Base-by-base conservation (phyloP, 2,329 filamentous ascomycete species). In the Dothideomycetes sp. region DNA sequence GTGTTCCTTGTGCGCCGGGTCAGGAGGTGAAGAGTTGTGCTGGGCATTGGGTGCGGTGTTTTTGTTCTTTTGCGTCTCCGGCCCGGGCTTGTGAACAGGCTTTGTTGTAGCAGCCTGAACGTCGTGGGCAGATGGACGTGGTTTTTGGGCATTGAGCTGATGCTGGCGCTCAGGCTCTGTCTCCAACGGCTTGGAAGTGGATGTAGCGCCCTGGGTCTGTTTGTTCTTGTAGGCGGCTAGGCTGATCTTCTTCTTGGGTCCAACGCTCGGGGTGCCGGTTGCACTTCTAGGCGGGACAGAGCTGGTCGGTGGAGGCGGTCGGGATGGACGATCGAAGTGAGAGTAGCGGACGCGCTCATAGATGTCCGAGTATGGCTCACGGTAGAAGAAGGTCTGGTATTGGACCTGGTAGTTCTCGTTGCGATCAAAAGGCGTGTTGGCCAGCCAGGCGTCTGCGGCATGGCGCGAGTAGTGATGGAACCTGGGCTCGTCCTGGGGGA, bases 191-290 rank as follows among this genome's bases (percentile, higher is more conserved):
- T n/a, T n/a, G n/a, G n/a, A n/a, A 27, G 22, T 27, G 7, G 22
- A 7, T 27, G 22, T 27, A 27, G 52, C 56, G 31, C 53, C 61
- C 40, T 58, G 64, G 44, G 59, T 67, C 52, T 65, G 55, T 48
- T 75, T 75, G 44, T 67, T 72, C 56, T 74, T 77, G 57, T 79
- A 80, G 30, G 72, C 74, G 31, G 66, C 72, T 38, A 79, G 56
- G 40, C 64, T 76, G 45, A 79, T 77, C 56, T 77, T 79, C 62
- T 77, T 79, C 59, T 73, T 77, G 17, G 65, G 63, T 10, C 49
- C 56, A 38, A 52, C 58, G 33, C 49, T 60, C 19, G 68, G 62
- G 15, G 63, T 66, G 47, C 57, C 61, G 41, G 57, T 56, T 18
- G 59, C 59, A 47, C 57, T 61, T 16, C 45, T 33, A 18, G 22